These are phyloP conservation scores for Tricholomella constricta DNA, from an alignment of 768 basidiomycete species.

Conservation along the genomic window DNA sequence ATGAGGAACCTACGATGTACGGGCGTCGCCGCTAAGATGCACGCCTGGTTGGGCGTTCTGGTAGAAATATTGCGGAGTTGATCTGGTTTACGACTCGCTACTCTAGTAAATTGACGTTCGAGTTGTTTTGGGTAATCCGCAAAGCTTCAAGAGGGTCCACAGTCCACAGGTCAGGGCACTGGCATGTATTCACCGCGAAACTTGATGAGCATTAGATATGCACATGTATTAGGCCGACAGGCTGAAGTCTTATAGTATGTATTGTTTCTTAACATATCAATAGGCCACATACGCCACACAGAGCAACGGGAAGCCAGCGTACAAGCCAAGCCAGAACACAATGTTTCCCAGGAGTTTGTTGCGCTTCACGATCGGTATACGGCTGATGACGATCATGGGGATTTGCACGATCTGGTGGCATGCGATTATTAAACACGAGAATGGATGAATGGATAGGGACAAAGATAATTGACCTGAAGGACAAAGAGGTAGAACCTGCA, in stretches of 20 bases:
- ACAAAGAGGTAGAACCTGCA: constrained; percentile 83
- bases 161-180: too few species aligned
- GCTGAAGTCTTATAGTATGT: background rate
- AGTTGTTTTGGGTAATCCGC: too few species aligned
- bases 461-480: constrained; percentile 51
- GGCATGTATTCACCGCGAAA: too few species aligned
- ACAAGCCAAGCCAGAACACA: constrained; percentile 93
- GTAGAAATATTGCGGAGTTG: too few species aligned
- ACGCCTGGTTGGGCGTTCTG: too few species aligned
- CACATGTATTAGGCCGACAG: background rate
- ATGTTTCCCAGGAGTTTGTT: constrained; percentile 84
- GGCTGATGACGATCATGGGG: constrained; percentile 83
- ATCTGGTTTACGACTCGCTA: too few species aligned
- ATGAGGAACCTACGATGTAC: too few species aligned
- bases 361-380: constrained; percentile 72
- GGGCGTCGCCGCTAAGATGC: too few species aligned
- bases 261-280: constrained; percentile 19
- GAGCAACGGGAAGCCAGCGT: constrained; percentile 89
- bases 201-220: too few species aligned
- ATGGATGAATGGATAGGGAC: background rate
- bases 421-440: background rate
- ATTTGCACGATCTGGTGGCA: constrained; percentile 76
- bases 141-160: too few species aligned
- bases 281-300: constrained; percentile 69
- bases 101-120: too few species aligned